phyloP scores from a whole-genome alignment of 148 eudicot species.

The Amaranthus palmeri region DNA sequence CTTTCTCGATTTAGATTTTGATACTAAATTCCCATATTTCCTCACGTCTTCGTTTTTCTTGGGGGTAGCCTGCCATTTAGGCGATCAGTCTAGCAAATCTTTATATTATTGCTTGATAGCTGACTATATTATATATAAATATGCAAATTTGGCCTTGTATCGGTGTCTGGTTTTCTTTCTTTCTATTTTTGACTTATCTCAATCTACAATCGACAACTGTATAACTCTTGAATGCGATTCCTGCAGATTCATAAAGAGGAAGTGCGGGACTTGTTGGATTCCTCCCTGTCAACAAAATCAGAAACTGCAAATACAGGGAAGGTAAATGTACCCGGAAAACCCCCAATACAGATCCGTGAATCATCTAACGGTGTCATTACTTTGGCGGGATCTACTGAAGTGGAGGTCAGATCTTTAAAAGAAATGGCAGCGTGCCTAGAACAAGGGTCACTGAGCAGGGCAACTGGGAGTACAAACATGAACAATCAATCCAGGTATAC shows the following conservation, averaged over 20 bases:
- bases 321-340: slow-evolving; percentile 64
- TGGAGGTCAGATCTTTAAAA: slow-evolving; percentile 72
- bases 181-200: neutral
- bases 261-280: slow-evolving; percentile 88
- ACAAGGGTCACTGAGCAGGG: slow-evolving; percentile 93
- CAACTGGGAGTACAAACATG: slow-evolving; percentile 99
- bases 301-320: slow-evolving; percentile 63
- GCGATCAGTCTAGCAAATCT: neutral
- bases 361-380: slow-evolving; percentile 94
- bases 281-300: slow-evolving; percentile 46
- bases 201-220: slow-evolving; percentile 2
- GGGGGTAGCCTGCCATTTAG: neutral
- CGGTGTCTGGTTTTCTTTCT: neutral
- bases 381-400: slow-evolving; percentile 92
- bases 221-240: slow-evolving; percentile 20
- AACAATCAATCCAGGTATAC: slow-evolving; percentile 87
- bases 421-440: slow-evolving; percentile 96
- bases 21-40: neutral
- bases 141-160: neutral
- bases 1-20: neutral
- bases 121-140: neutral
- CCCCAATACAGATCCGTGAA: slow-evolving; percentile 96
- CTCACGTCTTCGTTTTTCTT: neutral
- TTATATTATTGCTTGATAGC: neutral
- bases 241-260: slow-evolving; percentile 96